These are phyloP conservation scores for Nissolia schottii DNA, from an alignment of 306 rosid genomes.

Conservation along the genomic window DNA sequence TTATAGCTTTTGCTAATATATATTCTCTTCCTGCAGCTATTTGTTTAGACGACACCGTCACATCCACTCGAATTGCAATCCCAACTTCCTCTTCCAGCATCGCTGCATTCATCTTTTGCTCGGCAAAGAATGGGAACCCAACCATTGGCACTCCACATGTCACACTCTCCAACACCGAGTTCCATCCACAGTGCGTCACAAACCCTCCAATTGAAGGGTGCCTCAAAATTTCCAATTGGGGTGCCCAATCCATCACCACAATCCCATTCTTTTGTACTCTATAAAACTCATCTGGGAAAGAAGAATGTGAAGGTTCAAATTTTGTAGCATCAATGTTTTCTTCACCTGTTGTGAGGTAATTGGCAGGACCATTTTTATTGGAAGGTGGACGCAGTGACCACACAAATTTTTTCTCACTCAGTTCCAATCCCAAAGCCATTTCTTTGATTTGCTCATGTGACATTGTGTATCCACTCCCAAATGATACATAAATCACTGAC, in stretches of 20 bases:
- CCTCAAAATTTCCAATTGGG: conserved; percentile 10
- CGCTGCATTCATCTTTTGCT: not conserved
- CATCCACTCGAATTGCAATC: not conserved
- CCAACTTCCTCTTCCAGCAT: not conserved
- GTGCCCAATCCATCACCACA: conserved; percentile 10
- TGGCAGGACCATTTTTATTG: not conserved
- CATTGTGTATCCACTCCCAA: conserved; percentile 16
- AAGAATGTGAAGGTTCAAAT: not conserved
- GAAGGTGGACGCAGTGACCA: not conserved
- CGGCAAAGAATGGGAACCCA: not conserved
- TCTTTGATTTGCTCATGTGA: not conserved
- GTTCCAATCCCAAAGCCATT: conserved; percentile 6
- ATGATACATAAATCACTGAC: not conserved
- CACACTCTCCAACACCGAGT: not conserved
- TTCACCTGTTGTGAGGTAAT: conserved; percentile 5
- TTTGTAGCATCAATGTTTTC: not conserved
- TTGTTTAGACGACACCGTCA: not conserved
- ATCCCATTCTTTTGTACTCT: not conserved
- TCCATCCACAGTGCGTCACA: conserved; percentile 21
- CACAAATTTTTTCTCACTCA: not conserved
- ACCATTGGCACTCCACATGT: conserved; percentile 10
- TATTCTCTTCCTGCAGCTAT: not conserved
- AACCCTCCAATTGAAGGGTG: not conserved
- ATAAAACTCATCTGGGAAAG: not conserved
- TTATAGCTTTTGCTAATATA: not conserved